Evolutionary conservation across 495 filamentous ascomycete species (phyloP), one percentile per base, ranked within the genome.

Genomic region (Bacidia rubella): DNA sequence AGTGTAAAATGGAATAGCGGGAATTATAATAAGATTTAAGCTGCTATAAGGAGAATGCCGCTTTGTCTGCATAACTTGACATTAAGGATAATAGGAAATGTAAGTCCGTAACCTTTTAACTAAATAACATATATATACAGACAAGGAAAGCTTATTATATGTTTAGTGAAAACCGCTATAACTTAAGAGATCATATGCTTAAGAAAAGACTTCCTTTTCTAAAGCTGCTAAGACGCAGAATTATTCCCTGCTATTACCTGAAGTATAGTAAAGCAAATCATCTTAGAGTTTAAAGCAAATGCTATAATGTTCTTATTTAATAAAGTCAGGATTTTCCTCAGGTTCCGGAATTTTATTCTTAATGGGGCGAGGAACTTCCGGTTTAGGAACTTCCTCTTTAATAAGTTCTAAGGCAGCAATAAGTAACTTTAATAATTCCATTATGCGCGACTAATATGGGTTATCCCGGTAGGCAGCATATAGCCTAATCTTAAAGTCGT

Each of bases 21-120:
- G 11, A 19, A 49, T 35, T n/a, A 48, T 22, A 29, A 48, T 48
- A 48, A 48, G 49, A 40, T 49, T 29, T 49, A 54, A 25, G 3
- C 21, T 2, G 24, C n/a, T 49, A 41, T 54, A 49, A 2, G 38
- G 10, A 4, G 39, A 25, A 11, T 32, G 47, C 12, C 35, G 11
- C 22, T 1, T 1, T 4, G 38, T 49, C 29, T 40, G 23, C 7
- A 39, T 50, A 49, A 54, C n/a, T 11, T 49, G 9, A 40, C 41
- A 54, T 15, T 49, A 21, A 19, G 39, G 40, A 40, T 9, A 55
- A 25, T 49, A 49, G 1, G 21, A 20, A 39, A 24, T 22, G 42
- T 25, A 49, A 21, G 15, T 50, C 22, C 24, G 25, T 27, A 23
- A 49, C 35, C 42, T 15, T 3, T n/a, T 40, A 50, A 41, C 17